Base-by-base conservation (phyloP, 2,329 filamentous ascomycete genomes). In the Annulohypoxylon truncatum region DNA sequence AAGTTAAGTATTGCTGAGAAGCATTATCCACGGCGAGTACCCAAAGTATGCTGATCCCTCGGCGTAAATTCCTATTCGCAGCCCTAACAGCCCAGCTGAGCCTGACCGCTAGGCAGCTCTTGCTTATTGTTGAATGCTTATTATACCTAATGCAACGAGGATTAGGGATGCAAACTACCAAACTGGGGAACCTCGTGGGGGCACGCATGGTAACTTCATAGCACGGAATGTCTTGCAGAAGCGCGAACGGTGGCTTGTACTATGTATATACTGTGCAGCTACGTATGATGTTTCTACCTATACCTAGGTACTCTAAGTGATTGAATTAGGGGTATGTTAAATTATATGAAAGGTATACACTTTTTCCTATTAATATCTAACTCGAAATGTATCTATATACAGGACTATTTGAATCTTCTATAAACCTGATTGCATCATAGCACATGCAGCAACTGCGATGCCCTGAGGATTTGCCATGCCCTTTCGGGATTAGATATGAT, bases 391-490 rank as follows among this genome's bases (percentile, higher is more conserved):
- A n/a, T n/a, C n/a, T n/a, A n/a, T n/a, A n/a, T n/a, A n/a, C n/a
- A n/a, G n/a, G n/a, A n/a, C n/a, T n/a, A n/a, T n/a, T n/a, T n/a
- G n/a, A n/a, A n/a, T n/a, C 3, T 5, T n/a, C 4, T 15, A 13
- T 52, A 35, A n/a, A n/a, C n/a, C n/a, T n/a, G 12, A 53, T 38
- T n/a, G 15, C 7, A 51, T 20, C 47, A 13, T 33, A 9, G 26
- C 12, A 10, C 47, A 50, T 50, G 9, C 18, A 35, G 47, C 22
- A 35, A 20, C 35, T 18, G 13, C 26, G 8, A 60, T 53, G 56
- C 53, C 63, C 63, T 68, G 62, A 67, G 38, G 57, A 70, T 70
- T 61, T 24, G 35, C 61, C 70, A 72, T 69, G 70, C 58, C 40
- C 52, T 56, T 6, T 29, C 38, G 38, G 26, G 8, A 62, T n/a